Base-by-base conservation (phyloP, 164 flowering plant species). In the Vitis rupestris region DNA sequence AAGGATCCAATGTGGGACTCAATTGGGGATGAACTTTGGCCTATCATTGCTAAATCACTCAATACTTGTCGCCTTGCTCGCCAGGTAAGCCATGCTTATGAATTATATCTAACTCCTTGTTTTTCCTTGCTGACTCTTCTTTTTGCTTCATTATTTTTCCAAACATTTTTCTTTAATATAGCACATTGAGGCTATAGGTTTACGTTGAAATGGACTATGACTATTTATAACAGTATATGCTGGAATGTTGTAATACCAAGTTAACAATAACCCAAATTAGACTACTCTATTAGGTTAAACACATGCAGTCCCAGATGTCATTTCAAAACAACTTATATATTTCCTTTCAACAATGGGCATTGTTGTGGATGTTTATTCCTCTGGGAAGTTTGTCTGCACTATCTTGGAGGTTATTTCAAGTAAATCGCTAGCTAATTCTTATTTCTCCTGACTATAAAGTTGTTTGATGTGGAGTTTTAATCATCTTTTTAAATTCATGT, bases 11-110 rank as follows among this genome's bases (percentile, higher is more conserved):
- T 72, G 11, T 95, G 99, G 99, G 84, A 86, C 59, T 74, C 84
- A 27, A 73, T 93, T 44, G 84, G 83, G n/a, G 71, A 73, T 51
- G 90, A 91, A 73, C 87, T 95, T 66, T 95, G 98, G 98, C 82
- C 82, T 62, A 70, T 72, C 57, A 82, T 93, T 79, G 93, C 98
- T 49, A 82, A 78, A 64, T 83, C 91, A 63, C 89, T 95, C 52
- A 84, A 85, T 69, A 53, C 98, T 65, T 67, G 55, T 44, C 98
- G 96, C 56, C 93, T 93, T 77, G 98, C 97, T 69, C 94, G 94
- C 59, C 99, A 91, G 72, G 99, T 95, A 81, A 74, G 82, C 56
- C 47, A 4, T 50, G 16, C 6, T 9, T 8, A 23, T 56, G 9
- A 55, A 53, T 50, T 64, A 23, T 17, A 23, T 23, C 62, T 49